A percentile compares a stretch with the other conserved stretches of the same genome.
These are phyloP conservation scores for Microbotryum saponariae DNA, from an alignment of 1,284 basidiomycete genomes.

Conservation along the genomic window DNA sequence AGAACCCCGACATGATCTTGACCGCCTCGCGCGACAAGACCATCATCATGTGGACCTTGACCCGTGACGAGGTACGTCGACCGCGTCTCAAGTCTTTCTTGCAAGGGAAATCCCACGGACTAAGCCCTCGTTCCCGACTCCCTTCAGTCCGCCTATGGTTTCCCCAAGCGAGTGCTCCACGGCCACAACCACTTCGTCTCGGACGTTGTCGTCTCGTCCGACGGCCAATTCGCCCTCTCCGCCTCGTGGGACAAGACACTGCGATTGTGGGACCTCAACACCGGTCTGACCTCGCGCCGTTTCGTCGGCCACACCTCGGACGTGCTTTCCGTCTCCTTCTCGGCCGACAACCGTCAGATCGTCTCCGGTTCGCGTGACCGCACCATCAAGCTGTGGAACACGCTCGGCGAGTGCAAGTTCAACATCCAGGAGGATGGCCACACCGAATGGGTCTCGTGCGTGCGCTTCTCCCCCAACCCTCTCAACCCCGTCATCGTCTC, in stretches of 20 bases:
- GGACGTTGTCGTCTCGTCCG: slow-evolving; percentile 95
- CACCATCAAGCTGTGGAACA: slow-evolving; percentile 99
- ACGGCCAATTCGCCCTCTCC: slow-evolving; percentile 98
- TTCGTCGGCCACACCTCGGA: slow-evolving; percentile 98
- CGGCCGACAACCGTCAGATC: slow-evolving; percentile 96
- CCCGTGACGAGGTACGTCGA: slow-evolving; percentile 65
- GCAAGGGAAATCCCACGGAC: not conserved
- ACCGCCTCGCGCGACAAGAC: slow-evolving; percentile 70
- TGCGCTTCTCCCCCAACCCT: slow-evolving; percentile 98
- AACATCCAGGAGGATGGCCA: slow-evolving; percentile 99
- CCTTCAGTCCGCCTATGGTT: slow-evolving; percentile 64
- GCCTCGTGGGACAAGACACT: slow-evolving; percentile 99
- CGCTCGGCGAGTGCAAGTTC: slow-evolving; percentile 99
- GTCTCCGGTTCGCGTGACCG: slow-evolving; percentile 95
- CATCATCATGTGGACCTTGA: slow-evolving; percentile 98
- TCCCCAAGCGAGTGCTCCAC: slow-evolving; percentile 93
- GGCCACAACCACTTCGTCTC: slow-evolving; percentile 99
- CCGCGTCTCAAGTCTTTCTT: not conserved
- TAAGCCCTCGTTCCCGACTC: not conserved
- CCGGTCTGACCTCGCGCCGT: slow-evolving; percentile 83
- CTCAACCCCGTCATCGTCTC: slow-evolving; percentile 98
- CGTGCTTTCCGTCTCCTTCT: slow-evolving; percentile 95
- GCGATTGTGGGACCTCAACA: slow-evolving; percentile 98
- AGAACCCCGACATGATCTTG: slow-evolving; percentile 40
- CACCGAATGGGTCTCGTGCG: slow-evolving; percentile 97